Base-by-base conservation (phyloP, 225 moss, liverwort and hornwort species). In the Thuidium tamariscinum region DNA sequence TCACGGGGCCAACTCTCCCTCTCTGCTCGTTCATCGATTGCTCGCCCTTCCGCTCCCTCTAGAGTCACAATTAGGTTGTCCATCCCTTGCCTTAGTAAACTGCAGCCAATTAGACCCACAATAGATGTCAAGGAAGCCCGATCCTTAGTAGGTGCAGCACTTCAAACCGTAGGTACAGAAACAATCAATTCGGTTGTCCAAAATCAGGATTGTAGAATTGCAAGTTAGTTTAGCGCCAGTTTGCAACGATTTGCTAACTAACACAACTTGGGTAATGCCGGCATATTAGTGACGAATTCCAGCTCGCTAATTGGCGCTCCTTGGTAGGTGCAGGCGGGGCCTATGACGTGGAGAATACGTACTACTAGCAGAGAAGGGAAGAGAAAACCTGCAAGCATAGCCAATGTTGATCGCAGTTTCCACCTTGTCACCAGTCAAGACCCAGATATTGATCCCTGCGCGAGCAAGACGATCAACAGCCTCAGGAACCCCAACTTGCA, bases 321-420 rank as follows among this genome's bases (percentile, higher is more conserved):
- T 54, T 76, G 36, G 36, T 76, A 34, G 36, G 76, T 77, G 55
- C 77, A 4, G 48, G 44, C 29, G 25, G 23, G 54, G 26, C 11
- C 37, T 8, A 30, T 11, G 78, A 78, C 11, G 27, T 39, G 56
- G 26, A 37, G 49, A 27, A 11, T 26, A 39, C 39, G 49, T 56
- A 27, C 46, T 32, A 56, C 52, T 26, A 56, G 62, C 36, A 80
- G n/a, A 48, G 74, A 87, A 41, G 74, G n/a, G 51, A 74, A 51
- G 51, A 54, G 65, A 16, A 66, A 52, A 96, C 96, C 96, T 96
- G 94, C 96, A 94, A 42, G 97, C 96, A 55, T 95, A 95, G 75
- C 96, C 97, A 74, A 97, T 96, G 76, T 97, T 97, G 88, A 97
- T 95, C 20, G 97, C 97, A 63, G 97, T 96, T 90, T 97, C 96